Evolutionary conservation across 1,284 basidiomycete species (phyloP).

Genomic region (Phlebopus sp.): DNA sequence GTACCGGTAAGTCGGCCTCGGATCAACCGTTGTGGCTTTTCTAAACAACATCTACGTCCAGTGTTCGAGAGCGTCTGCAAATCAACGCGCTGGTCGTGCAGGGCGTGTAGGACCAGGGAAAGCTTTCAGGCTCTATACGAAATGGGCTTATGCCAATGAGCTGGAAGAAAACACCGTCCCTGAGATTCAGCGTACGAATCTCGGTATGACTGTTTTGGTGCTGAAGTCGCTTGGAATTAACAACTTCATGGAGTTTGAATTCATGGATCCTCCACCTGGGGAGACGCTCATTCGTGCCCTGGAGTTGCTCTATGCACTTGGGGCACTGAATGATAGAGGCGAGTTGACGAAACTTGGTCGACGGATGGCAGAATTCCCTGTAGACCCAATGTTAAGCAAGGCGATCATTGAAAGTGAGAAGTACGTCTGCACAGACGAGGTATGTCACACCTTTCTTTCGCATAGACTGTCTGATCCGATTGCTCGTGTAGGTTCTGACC

Average conservation of each 20-base stretch:
- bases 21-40: not conserved
- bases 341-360: conserved; percentile 95
- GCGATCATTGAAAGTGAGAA: conserved; percentile 94
- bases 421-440: conserved; percentile 96
- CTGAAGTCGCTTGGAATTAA: conserved; percentile 97
- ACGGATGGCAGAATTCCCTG: conserved; percentile 98
- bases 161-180: conserved; percentile 96
- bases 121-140: conserved; percentile 95
- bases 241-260: conserved; percentile 97
- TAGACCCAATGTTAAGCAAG: conserved; percentile 97
- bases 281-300: conserved; percentile 97
- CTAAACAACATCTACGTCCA: conserved; percentile 27
- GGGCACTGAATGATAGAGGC: conserved; percentile 93
- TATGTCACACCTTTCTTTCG: conserved; percentile 33
- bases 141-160: conserved; percentile 95
- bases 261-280: conserved; percentile 97
- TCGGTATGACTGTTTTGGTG: conserved; percentile 94
- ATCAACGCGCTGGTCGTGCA: conserved; percentile 95
- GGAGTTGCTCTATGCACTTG: conserved; percentile 92
- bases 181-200: conserved; percentile 96
- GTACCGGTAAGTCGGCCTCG: conserved; percentile 68
- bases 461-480: not conserved
- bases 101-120: conserved; percentile 99
- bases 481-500: conserved; percentile 68
- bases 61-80: conserved; percentile 96